Evolutionary conservation across 2,329 filamentous ascomycete species (phyloP).

Genomic region (Apiospora pterosperma): DNA sequence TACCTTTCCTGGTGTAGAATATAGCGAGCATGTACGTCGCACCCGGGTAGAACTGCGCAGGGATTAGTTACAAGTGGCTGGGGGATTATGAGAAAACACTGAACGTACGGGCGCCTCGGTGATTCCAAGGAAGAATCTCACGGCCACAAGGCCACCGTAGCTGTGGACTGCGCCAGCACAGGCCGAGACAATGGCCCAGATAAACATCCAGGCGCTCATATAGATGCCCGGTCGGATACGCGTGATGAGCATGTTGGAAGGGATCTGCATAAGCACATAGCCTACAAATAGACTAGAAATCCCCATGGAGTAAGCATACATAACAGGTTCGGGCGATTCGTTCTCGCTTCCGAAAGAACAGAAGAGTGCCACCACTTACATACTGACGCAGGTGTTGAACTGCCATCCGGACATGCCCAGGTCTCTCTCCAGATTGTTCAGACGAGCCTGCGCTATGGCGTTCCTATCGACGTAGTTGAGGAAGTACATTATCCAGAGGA

Average conservation of each 20-base stretch:
- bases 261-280: slow-evolving; percentile 31
- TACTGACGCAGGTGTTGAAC: slow-evolving; percentile 32
- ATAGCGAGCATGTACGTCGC: slow-evolving; percentile 8
- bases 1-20: slow-evolving; percentile 6
- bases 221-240: slow-evolving; percentile 38
- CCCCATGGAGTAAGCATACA: slow-evolving; percentile 31
- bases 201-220: slow-evolving; percentile 35
- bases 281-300: slow-evolving; percentile 24
- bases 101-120: slow-evolving; percentile 6
- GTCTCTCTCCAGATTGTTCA: slow-evolving; percentile 38
- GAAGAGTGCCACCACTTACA: slow-evolving; percentile 25
- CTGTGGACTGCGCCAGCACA: slow-evolving; percentile 35
- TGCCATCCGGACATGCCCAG: slow-evolving; percentile 32
- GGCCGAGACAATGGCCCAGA: slow-evolving; percentile 40
- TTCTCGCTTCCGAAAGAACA: background rate
- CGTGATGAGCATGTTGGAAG: slow-evolving; percentile 39
- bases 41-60: slow-evolving; percentile 2
- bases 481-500: slow-evolving; percentile 29
- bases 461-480: slow-evolving; percentile 31
- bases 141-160: slow-evolving; percentile 33
- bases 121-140: slow-evolving; percentile 22
- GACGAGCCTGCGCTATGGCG: slow-evolving; percentile 45
- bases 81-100: too few relatives aligned
- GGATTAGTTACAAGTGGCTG: background rate
- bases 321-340: slow-evolving; percentile 15